Conservation (phyloP, 352 stramenopile species). For the Phytophthora pini region DNA sequence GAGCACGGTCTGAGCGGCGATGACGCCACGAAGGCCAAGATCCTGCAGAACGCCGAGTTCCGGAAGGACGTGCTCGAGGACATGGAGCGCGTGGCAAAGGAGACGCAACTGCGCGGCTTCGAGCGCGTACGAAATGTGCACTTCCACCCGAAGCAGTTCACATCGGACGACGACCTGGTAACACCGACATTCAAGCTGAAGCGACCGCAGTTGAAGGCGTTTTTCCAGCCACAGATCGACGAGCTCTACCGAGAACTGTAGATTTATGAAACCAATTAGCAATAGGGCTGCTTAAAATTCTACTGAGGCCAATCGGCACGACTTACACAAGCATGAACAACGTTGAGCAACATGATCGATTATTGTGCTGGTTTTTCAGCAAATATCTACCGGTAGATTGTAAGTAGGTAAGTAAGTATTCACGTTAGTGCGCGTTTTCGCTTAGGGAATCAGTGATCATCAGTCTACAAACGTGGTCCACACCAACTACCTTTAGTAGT, state of each 20-base stretch:
- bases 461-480: too few relatives aligned
- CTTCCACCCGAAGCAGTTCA: not conserved
- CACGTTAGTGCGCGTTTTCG: too few relatives aligned
- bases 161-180: not conserved
- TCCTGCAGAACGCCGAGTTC: not conserved
- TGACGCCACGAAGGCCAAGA: slow-evolving; percentile 16
- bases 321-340: not conserved
- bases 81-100: not conserved
- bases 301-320: not conserved
- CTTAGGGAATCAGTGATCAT: too few relatives aligned
- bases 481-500: too few relatives aligned
- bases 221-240: not conserved
- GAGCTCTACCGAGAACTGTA: not conserved
- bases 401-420: too few relatives aligned
- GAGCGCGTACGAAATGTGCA: not conserved
- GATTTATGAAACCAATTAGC: not conserved
- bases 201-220: not conserved
- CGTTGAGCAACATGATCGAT: not conserved
- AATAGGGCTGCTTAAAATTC: not conserved
- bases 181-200: not conserved
- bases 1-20: slow-evolving; percentile 23
- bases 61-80: not conserved
- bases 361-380: too few relatives aligned
- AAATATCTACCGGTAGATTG: too few relatives aligned
- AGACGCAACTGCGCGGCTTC: not conserved